Evolutionary conservation across 129 eudicot species (phyloP).

Genomic region (Flaveria robusta): DNA sequence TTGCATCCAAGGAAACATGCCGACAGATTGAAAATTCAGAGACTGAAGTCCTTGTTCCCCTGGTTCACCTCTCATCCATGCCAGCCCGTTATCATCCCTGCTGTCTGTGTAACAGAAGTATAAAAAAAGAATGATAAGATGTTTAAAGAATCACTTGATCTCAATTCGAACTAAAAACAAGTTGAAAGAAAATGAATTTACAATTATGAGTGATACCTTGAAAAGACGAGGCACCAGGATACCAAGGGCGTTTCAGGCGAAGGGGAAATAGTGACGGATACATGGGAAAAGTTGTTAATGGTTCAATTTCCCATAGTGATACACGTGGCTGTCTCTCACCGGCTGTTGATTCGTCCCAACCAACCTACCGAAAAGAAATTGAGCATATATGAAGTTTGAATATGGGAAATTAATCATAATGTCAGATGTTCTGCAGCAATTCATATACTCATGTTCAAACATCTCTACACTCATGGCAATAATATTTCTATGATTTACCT

Average conservation of each 20-base stretch:
- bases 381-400: background rate
- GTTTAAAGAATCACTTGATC: background rate
- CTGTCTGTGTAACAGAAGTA: slow-evolving; percentile 47
- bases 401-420: background rate
- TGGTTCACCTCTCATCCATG: slow-evolving; percentile 86
- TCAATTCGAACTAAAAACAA: background rate
- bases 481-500: slow-evolving; percentile 47
- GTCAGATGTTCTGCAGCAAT: background rate
- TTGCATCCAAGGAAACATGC: slow-evolving; percentile 96
- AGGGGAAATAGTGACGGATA: slow-evolving; percentile 95
- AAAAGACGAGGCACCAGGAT: slow-evolving; percentile 90
- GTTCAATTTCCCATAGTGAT: slow-evolving; percentile 97
- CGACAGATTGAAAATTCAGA: slow-evolving; percentile 64
- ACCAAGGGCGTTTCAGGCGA: slow-evolving; percentile 95
- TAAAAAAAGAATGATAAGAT: background rate
- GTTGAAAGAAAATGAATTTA: background rate
- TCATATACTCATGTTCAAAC: background rate
- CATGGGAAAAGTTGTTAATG: slow-evolving; percentile 97
- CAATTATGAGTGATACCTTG: slow-evolving; percentile 55
- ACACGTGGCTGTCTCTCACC: slow-evolving; percentile 99
- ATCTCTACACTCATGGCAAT: slow-evolving; percentile 1
- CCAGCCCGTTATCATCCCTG: slow-evolving; percentile 74
- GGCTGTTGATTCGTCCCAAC: slow-evolving; percentile 99
- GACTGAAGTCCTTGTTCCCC: slow-evolving; percentile 74
- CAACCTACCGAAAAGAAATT: slow-evolving; percentile 57